Percentiles rank a stretch among this genome's conserved stretches.
Evolutionary conservation across 768 basidiomycete species (phyloP).

Genomic region (Lactifluus pinguis): DNA sequence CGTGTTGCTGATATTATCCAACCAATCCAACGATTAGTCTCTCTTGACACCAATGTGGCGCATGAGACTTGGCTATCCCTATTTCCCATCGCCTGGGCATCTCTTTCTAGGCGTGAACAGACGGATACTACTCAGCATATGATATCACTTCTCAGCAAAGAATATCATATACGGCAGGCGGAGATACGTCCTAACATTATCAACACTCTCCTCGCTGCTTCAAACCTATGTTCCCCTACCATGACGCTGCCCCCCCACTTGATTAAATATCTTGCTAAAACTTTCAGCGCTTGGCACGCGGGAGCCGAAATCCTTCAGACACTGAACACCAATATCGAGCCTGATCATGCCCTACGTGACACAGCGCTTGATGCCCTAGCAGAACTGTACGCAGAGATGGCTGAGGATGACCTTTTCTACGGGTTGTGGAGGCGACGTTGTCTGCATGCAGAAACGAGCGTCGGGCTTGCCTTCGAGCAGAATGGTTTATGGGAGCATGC

Average conservation of each 20-base stretch:
- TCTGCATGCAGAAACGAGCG: conserved; percentile 83
- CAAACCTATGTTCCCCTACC: conserved; percentile 77
- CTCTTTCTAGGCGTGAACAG: conserved; percentile 81
- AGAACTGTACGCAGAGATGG: conserved; percentile 91
- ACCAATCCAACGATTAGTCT: conserved; percentile 75
- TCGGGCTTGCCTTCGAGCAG: conserved; percentile 84
- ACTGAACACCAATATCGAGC: conserved; percentile 71
- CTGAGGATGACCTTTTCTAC: conserved; percentile 96
- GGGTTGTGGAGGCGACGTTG: conserved; percentile 90
- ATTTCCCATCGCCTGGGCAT: conserved; percentile 81
- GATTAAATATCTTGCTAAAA: conserved; percentile 92
- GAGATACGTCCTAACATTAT: conserved; percentile 88
- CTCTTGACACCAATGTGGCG: conserved; percentile 65
- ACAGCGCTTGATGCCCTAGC: conserved; percentile 84
- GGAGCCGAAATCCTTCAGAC: conserved; percentile 76
- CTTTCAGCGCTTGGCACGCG: conserved; percentile 93
- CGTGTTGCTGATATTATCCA: conserved; percentile 49
- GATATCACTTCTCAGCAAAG: conserved; percentile 84
- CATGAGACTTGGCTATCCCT: conserved; percentile 82
- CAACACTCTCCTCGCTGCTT: conserved; percentile 78
- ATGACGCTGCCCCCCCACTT: conserved; percentile 91
- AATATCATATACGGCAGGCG: conserved; percentile 85
- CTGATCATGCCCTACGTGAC: conserved; percentile 72
- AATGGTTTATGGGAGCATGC: conserved; percentile 97
- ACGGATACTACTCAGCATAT: conserved; percentile 81